Evolutionary conservation across 192 early-diverging fungal species (phyloP).

Genomic region (Mortierella hygrophila): DNA sequence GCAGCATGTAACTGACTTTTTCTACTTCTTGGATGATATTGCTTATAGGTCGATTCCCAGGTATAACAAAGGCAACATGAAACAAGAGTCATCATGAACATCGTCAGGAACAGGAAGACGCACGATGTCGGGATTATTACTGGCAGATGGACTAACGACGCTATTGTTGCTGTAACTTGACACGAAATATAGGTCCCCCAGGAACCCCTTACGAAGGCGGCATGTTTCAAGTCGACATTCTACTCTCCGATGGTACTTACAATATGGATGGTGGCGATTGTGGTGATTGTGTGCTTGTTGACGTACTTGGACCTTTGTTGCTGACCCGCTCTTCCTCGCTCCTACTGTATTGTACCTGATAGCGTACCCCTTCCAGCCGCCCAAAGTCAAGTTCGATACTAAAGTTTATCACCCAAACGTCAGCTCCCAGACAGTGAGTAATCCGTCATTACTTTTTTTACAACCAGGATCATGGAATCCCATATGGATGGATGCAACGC

Average conservation of each 20-base stretch:
- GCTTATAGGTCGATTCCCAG: constrained; percentile 40
- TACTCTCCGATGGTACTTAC: constrained; percentile 36
- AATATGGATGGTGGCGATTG: not conserved
- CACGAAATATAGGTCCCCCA: constrained; percentile 32
- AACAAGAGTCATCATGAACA: not conserved
- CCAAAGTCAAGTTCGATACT: constrained; percentile 67
- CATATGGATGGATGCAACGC: not conserved
- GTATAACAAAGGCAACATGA: not conserved
- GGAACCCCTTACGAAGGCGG: constrained; percentile 50
- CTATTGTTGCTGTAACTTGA: not conserved
- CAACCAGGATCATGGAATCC: not conserved
- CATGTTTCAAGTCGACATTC: constrained; percentile 51
- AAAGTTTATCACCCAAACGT: constrained; percentile 68
- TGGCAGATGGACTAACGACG: not conserved
- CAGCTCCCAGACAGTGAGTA: constrained; percentile 64
- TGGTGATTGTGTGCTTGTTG: not conserved
- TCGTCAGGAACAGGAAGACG: not conserved
- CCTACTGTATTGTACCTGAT: not conserved
- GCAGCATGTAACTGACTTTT: not conserved
- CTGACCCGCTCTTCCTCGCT: not conserved
- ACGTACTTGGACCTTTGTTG: not conserved
- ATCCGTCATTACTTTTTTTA: not conserved
- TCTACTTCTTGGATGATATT: not conserved
- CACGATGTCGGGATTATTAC: not conserved
- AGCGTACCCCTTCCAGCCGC: constrained; percentile 64